Evolutionary conservation across 2,329 filamentous ascomycete genomes (phyloP), one percentile per base, ranked within the genome.

Genomic region (Rhinocladiella mackenziei): DNA sequence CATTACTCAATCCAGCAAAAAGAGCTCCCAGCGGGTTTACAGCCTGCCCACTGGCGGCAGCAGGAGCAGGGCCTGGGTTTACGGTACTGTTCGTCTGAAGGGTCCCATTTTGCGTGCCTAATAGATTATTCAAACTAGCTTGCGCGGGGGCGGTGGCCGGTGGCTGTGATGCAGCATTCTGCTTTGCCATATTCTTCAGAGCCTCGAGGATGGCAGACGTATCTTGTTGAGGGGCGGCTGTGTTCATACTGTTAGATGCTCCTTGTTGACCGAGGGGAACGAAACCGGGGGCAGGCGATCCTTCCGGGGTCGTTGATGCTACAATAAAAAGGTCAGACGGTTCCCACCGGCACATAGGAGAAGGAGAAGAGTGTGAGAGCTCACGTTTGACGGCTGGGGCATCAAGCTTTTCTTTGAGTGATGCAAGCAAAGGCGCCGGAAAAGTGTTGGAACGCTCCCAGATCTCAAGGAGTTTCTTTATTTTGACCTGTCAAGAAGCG

Each of bases 401-500:
- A 53, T 75, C 83, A 59, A 94, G 66, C 66, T 86, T 89, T 62
- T 86, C 77, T 69, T 88, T 91, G 75, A 94, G 94, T 26, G 79
- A 80, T n/a, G 70, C 65, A 58, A 98, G 78, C 80, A 95, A 83
- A 41, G 81, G 67, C 30, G 76, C 65, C 18, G 92, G 89, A 66
- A 98, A 97, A 15, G 89, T 97, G 63, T 85, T 83, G 54, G 87
- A 88, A 62, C 92, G 92, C 65, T 96, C 89, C 92, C 92, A 98
- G 57, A 98, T 98, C 64, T 95, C 89, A 69, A 97, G 74, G 58
- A 98, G 78, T 66, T 97, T 97, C 64, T 77, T 83, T 67, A 97
- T 91, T 73, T 96, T 97, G 65, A 94, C 88, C 86, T 92, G 84
- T 73, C 81, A 64, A n/a, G n/a, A 63, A 54, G 62, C 61, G 63